phyloP scores from a whole-genome alignment of 768 basidiomycete species.

The Hygrocybe coccinea region DNA sequence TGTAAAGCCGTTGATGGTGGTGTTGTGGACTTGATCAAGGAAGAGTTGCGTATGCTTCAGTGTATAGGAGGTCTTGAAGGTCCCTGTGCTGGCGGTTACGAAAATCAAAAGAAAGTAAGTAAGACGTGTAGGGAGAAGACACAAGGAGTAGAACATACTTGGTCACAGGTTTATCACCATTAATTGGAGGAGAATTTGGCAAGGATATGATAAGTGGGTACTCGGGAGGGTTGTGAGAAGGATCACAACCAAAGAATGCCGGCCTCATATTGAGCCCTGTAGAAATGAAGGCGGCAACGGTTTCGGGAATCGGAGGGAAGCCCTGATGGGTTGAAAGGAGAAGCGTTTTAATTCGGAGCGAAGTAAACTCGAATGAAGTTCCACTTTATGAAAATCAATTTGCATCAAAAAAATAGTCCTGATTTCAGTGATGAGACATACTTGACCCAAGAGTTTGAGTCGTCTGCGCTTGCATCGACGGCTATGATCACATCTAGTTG shows the following conservation, averaged over 20 bases:
- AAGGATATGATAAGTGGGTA: constrained; percentile 71
- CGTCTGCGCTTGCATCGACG: constrained; percentile 62
- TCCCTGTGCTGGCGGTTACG: constrained; percentile 39
- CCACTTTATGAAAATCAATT: constrained; percentile 37
- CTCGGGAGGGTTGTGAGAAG: constrained; percentile 42
- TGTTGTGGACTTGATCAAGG: constrained; percentile 55
- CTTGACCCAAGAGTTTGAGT: constrained; percentile 63
- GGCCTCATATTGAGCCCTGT: constrained; percentile 62
- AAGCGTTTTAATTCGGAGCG: constrained; percentile 40
- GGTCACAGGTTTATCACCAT: constrained; percentile 56
- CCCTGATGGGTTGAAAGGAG: constrained; percentile 49
- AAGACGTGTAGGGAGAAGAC: not conserved
- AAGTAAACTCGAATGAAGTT: constrained; percentile 43
- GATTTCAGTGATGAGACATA: constrained; percentile 26
- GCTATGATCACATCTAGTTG: constrained; percentile 72
- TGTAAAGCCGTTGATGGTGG: constrained; percentile 54
- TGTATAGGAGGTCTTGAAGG: constrained; percentile 60
- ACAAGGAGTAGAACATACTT: constrained; percentile 41
- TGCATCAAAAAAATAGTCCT: not conserved
- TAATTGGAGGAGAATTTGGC: constrained; percentile 69
- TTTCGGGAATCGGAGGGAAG: constrained; percentile 61
- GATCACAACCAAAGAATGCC: constrained; percentile 78
- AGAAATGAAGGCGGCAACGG: constrained; percentile 46
- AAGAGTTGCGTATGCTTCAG: constrained; percentile 49
- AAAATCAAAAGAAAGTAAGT: constrained; percentile 6